These are phyloP conservation scores for Erigeron philadelphicus DNA, from an alignment of 140 eudicot species.

Conservation along the genomic window DNA sequence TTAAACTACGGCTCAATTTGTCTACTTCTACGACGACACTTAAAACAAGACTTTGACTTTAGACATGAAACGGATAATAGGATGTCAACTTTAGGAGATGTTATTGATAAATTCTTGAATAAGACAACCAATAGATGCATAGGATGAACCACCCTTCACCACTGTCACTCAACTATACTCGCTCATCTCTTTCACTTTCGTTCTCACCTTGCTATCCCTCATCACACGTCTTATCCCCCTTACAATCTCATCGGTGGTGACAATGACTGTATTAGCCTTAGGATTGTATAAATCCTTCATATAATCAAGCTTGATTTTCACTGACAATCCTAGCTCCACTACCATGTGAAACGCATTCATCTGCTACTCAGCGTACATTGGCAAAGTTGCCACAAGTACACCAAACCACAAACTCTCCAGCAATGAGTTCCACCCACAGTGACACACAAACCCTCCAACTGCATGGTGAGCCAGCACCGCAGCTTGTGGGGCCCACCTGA, in stretches of 20 bases:
- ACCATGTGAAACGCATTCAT: constrained; percentile 38
- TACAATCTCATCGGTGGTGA: constrained; percentile 26
- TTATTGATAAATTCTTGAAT: constrained; percentile 18
- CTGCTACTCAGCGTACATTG: constrained; percentile 36
- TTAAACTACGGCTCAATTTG: neutral
- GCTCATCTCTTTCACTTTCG: constrained; percentile 28
- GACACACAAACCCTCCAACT: constrained; percentile 33
- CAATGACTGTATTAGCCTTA: neutral
- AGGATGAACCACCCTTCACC: constrained; percentile 29
- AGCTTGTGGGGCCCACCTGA: constrained; percentile 46
- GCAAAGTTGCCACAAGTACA: constrained; percentile 35
- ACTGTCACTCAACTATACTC: constrained; percentile 20
- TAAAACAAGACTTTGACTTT: neutral
- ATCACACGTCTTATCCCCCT: constrained; percentile 30
- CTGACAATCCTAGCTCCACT: constrained; percentile 35
- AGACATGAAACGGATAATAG: too few species aligned
- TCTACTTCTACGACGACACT: neutral
- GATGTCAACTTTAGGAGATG: constrained; percentile 1
- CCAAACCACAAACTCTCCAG: constrained; percentile 44
- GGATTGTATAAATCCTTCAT: constrained; percentile 10
- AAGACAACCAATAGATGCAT: constrained; percentile 15
- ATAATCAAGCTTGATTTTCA: constrained; percentile 38
- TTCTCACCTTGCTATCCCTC: constrained; percentile 22
- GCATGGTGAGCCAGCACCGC: constrained; percentile 26
- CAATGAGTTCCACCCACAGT: constrained; percentile 42